These are phyloP conservation scores for Trichocomaceae sp. DNA, from an alignment of 2,329 filamentous ascomycete species.

Conservation along the genomic window DNA sequence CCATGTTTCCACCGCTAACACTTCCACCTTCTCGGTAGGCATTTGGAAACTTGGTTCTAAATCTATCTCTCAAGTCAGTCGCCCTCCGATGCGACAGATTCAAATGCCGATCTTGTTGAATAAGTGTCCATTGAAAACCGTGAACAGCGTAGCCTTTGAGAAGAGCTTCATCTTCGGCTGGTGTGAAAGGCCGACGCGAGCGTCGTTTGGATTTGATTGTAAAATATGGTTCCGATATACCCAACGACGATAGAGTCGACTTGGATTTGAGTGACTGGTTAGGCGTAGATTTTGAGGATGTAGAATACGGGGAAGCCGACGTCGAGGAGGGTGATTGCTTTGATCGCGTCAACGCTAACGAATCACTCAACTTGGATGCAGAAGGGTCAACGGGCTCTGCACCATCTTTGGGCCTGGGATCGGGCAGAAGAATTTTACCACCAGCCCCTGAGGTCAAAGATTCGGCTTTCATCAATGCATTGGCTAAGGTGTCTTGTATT, in stretches of 20 bases:
- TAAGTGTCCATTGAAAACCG: slow-evolving; percentile 55
- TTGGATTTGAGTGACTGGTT: slow-evolving; percentile 28
- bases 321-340: slow-evolving; percentile 1
- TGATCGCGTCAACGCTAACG: not conserved
- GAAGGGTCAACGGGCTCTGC: slow-evolving; percentile 10
- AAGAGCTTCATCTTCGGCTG: slow-evolving; percentile 52
- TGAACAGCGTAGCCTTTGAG: slow-evolving; percentile 54
- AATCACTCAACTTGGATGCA: slow-evolving; percentile 5
- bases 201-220: slow-evolving; percentile 45
- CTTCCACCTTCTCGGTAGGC: slow-evolving; percentile 46
- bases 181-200: slow-evolving; percentile 50
- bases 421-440: slow-evolving; percentile 23
- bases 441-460: slow-evolving; percentile 19
- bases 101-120: slow-evolving; percentile 49
- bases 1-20: slow-evolving; percentile 27
- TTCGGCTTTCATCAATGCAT: slow-evolving; percentile 27
- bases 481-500: slow-evolving; percentile 31
- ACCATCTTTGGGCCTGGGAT: slow-evolving; percentile 19
- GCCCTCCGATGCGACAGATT: slow-evolving; percentile 47
- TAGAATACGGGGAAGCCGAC: slow-evolving; percentile 12
- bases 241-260: slow-evolving; percentile 34
- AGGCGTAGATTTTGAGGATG: slow-evolving; percentile 19
- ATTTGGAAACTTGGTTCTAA: slow-evolving; percentile 54
- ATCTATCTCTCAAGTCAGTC: slow-evolving; percentile 57
- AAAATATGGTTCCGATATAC: slow-evolving; percentile 45